Base-by-base conservation (phyloP, 1,284 basidiomycete genomes). In the Fomitopsis betulina region DNA sequence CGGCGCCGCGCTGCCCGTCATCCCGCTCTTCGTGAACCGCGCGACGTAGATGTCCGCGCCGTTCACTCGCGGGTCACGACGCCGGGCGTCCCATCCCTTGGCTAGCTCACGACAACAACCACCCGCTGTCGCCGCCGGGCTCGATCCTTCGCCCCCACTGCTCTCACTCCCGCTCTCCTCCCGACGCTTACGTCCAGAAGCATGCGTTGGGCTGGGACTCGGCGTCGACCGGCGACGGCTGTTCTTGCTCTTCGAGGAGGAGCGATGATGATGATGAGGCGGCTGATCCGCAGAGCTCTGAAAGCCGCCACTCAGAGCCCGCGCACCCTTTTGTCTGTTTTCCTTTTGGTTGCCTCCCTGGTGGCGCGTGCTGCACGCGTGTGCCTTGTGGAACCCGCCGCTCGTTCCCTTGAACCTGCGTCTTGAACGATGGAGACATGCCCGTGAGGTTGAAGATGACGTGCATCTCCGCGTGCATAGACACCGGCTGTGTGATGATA, bases 401-500 rank as follows among this genome's bases (percentile, higher is more conserved):
- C 60, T 71, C 66, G 67, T 71, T 59, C 64, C 73, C 73, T 77
- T 79, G 74, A 79, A 79, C 73, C 71, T 82, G 81, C 72, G 73
- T 77, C 76, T 80, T 81, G 73, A 78, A 80, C 59, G 78, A 76
- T 53, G 79, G 80, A 54, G 77, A 76, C 76, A 76, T 76, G 73
- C 80, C 79, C 57, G 79, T 81, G 56, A 79, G 62, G 63, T 70
- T 82, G 68, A 78, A 81, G 62, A 82, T 84, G 15, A 77, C 78
- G 62, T 84, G 79, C 83, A 84, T 84, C 71, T 84, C 81, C 2
- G 83, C 82, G 63, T 85, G 82, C 81, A 85, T 84, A 3, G 79
- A 83, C 21, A 81, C 70, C 23, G 81, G 79, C 75, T 72, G 53
- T 12, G 39, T 1, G n/a, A 4, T n/a, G n/a, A n/a, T n/a, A 9